Conservation (phyloP, 345 rosid genomes). For the Raphanus raphanistrum region DNA sequence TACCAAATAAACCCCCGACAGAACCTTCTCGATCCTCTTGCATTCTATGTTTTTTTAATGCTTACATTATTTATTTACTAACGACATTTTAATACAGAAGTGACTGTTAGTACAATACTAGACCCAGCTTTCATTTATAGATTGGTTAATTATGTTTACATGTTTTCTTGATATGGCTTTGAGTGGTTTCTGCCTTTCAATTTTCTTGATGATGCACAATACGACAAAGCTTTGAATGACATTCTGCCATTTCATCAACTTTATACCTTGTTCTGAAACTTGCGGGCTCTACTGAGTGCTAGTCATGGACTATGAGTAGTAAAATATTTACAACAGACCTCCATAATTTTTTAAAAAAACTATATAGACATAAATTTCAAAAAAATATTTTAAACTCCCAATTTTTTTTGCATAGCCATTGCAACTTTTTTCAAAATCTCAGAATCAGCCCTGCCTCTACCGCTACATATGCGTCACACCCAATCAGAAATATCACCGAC, state of each 20-base stretch:
- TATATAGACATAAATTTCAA: too few species aligned
- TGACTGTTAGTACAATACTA: background rate
- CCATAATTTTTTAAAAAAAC: too few species aligned
- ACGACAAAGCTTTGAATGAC: background rate
- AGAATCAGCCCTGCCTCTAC: too few species aligned
- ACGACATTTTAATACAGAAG: background rate
- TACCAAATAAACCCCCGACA: slow-evolving; percentile 12
- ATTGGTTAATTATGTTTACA: background rate
- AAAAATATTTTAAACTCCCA: too few species aligned
- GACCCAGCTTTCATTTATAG: background rate
- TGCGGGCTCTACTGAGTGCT: too few species aligned
- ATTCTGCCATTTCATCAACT: background rate
- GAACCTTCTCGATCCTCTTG: background rate
- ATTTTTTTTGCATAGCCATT: too few species aligned
- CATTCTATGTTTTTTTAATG: background rate
- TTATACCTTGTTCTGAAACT: too few species aligned
- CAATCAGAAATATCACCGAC: background rate
- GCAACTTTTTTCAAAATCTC: too few species aligned
- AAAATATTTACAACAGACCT: too few species aligned
- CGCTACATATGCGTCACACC: too few species aligned
- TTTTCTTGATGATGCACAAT: background rate
- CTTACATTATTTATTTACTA: background rate
- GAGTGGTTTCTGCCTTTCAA: background rate
- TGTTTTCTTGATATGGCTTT: background rate
- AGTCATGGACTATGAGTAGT: too few species aligned